Base-by-base conservation (phyloP, 768 basidiomycete genomes). In the Termitomyces sp. region DNA sequence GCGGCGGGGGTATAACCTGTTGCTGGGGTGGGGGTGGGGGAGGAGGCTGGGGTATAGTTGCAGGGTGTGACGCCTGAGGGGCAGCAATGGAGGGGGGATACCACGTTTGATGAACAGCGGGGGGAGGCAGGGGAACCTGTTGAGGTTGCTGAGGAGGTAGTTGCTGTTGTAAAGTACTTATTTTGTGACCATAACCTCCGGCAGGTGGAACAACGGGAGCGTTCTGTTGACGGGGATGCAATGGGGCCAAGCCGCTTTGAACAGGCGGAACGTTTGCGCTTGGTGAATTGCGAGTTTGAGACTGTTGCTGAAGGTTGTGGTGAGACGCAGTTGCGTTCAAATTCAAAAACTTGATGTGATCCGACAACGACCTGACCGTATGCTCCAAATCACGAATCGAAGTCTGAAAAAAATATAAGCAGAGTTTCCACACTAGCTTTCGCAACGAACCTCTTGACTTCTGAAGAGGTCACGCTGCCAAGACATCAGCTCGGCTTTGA, bases 401-500 rank as follows among this genome's bases (percentile, higher is more conserved):
- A 27, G 82, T 74, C 91, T 92, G 55, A 13, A 61, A 40, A 36
- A 22, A 31, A 15, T 41, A 13, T 61, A 22, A 56, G 32, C 54
- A 48, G 56, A 20, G 58, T 57, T 50, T 52, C 60, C 40, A 61
- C 15, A 20, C 12, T 36, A 27, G 29, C 7, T 35, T 20, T 15
- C 23, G 4, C 15, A 7, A 15, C 4, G 1, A 69, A 91, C 91
- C 79, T 94, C 91, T 64, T 94, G 89, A 33, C 77, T 82, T 44
- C 88, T 81, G 46, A 90, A 76, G 1, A 88, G 78, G 51, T 92
- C 91, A 41, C 76, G 85, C 66, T 94, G 91, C 89, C 90, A 93
- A 15, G 81, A 74, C 52, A 84, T 83, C 44, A 93, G 75, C 64
- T 94, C 92, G 45, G 86, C 82, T 71, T 91, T 91, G 60, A 94